phyloP scores from a whole-genome alignment of 2,329 filamentous ascomycete genomes.

The Byssochlamys sp. region DNA sequence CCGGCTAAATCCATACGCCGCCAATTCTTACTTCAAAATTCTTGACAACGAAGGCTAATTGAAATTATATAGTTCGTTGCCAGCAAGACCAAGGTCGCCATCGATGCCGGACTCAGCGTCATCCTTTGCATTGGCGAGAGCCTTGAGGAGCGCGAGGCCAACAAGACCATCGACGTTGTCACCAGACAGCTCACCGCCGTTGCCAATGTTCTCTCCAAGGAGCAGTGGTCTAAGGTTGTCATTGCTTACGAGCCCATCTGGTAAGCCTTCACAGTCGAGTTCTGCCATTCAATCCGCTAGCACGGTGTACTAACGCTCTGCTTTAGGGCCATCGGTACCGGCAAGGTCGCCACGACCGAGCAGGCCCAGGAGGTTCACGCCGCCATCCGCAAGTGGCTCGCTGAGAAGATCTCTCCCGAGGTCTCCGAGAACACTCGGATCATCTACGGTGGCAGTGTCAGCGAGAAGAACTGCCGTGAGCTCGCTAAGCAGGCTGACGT shows the following conservation, averaged over 20 bases:
- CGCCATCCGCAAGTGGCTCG: constrained; percentile 80
- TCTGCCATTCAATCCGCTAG: background rate
- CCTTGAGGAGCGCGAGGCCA: constrained; percentile 78
- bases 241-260: constrained; percentile 99
- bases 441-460: constrained; percentile 93
- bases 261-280: constrained; percentile 50
- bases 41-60: constrained; percentile 2
- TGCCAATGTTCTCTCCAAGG: constrained; percentile 53
- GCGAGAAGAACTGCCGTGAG: constrained; percentile 94
- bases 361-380: constrained; percentile 92
- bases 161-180: constrained; percentile 64
- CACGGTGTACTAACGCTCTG: constrained; percentile 1
- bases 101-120: constrained; percentile 76
- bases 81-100: constrained; percentile 85
- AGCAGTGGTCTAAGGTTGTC: constrained; percentile 89
- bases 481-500: constrained; percentile 88
- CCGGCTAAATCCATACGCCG: background rate
- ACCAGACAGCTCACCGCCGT: constrained; percentile 77
- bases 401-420: constrained; percentile 61
- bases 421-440: constrained; percentile 81
- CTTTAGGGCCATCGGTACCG: constrained; percentile 65
- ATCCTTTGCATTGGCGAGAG: constrained; percentile 97
- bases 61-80: constrained; percentile 55
- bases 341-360: constrained; percentile 78
- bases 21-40: background rate